These are phyloP conservation scores for Ehretia macrophylla DNA, from an alignment of 257 asterid species.

Conservation along the genomic window DNA sequence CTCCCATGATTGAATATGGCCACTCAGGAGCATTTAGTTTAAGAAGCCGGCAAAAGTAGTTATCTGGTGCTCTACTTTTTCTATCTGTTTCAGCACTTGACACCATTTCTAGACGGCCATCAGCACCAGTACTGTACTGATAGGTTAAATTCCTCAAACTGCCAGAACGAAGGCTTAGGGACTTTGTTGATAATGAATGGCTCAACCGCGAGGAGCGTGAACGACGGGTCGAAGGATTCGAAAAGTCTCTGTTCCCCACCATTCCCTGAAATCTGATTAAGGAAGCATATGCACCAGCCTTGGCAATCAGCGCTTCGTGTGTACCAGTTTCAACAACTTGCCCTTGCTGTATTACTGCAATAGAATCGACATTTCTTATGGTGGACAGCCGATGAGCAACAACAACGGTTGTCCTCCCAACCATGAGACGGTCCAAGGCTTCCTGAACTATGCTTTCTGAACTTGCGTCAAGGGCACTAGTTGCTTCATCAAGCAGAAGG, in stretches of 20 bases:
- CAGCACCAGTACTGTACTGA: conserved; percentile 94
- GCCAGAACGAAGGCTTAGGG: conserved; percentile 94
- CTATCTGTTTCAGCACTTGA: conserved; percentile 89
- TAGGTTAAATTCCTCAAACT: conserved; percentile 86
- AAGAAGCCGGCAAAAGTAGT: conserved; percentile 78
- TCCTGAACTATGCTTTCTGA: conserved; percentile 52
- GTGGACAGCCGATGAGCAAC: conserved; percentile 57
- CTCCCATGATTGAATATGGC: conserved; percentile 97
- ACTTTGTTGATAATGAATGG: conserved; percentile 84
- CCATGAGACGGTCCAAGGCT: conserved; percentile 47
- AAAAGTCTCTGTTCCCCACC: conserved; percentile 73
- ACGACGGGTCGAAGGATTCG: conserved; percentile 88
- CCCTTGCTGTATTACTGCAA: conserved; percentile 49
- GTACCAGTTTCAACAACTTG: conserved; percentile 42
- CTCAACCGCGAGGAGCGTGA: conserved; percentile 82
- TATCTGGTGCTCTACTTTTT: conserved; percentile 79
- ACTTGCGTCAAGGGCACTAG: conserved; percentile 55
- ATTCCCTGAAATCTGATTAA: conserved; percentile 85
- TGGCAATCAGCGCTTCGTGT: conserved; percentile 49
- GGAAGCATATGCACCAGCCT: conserved; percentile 85
- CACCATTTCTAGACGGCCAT: conserved; percentile 95
- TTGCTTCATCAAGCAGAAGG: conserved; percentile 58
- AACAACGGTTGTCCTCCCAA: conserved; percentile 37
- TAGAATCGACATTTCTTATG: conserved; percentile 30
- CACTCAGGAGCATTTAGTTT: conserved; percentile 94